Evolutionary conservation across 208 protist species (phyloP).

Genomic region (Phytomonas sp.): DNA sequence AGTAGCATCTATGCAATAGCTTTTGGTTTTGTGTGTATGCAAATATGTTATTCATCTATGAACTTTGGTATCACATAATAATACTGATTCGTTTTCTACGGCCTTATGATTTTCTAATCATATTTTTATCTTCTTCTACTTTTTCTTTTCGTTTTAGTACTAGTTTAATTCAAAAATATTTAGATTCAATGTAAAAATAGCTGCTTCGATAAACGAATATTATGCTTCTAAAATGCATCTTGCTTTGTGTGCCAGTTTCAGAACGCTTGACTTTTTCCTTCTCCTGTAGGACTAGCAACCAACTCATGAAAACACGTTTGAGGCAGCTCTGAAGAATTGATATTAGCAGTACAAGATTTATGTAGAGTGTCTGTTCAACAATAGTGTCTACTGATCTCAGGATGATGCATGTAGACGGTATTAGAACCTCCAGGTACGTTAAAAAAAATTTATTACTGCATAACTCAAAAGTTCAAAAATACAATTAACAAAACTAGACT

Average conservation of each 20-base stretch:
- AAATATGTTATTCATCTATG: neutral
- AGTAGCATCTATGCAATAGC: neutral
- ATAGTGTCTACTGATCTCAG: neutral
- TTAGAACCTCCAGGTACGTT: neutral
- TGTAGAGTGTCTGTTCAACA: neutral
- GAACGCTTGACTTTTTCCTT: neutral
- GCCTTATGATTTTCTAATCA: slow-evolving; percentile 1
- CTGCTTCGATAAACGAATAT: neutral
- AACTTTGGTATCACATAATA: neutral
- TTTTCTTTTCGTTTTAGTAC: slow-evolving; percentile 3
- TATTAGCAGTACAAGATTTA: neutral
- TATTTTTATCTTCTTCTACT: slow-evolving; percentile 15
- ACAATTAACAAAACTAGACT: neutral
- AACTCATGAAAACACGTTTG: neutral
- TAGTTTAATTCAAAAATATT: neutral
- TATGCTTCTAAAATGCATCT: neutral
- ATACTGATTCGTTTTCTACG: neutral
- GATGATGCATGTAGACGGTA: neutral
- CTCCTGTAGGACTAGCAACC: neutral
- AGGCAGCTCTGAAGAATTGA: neutral
- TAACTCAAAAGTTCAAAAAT: too few species aligned
- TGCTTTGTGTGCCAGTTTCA: neutral
- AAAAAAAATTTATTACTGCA: neutral
- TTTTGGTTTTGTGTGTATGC: neutral
- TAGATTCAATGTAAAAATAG: neutral